Base-by-base conservation (phyloP, 257 asterid genomes). In the Datura wrightii region DNA sequence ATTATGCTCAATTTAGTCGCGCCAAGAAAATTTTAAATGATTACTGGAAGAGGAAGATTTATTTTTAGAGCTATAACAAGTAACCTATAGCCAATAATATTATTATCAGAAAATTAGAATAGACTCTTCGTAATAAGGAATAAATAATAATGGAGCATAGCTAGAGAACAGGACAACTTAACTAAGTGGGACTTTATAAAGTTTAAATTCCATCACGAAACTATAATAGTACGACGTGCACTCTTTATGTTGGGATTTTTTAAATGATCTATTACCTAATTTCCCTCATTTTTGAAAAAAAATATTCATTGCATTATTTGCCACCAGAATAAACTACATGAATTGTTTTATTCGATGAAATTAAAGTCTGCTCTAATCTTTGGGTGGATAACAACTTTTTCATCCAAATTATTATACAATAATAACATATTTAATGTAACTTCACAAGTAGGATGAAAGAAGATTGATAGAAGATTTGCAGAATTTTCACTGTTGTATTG, bases 171-270 rank as follows among this genome's bases (percentile, higher is more conserved):
- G 37, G 41, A 72, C 39, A 46, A 46, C 55, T 46, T 19, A 72
- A 72, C 59, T 46, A 72, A 72, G 37, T 44, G 59, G 52, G 58
- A 24, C 5, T 24, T 72, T 19, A 72, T 39, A 46, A 71, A 44
- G 4, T 19, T 46, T 19, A 46, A 72, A 72, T n/a, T 72, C 80
- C n/a, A 5, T 72, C 19, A 46, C n/a, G 9, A 46, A 46, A 46
- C 19, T 19, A 72, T 46, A 72, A 46, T 46, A 72, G 19, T 72
- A 10, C 80, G 80, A 10, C 80, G 80, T n/a, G 41, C 54, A 72
- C 58, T 46, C 58, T 46, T 19, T 19, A 19, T 72, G 41, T 72
- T 44, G 58, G 19, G n/a, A 72, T 72, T 46, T 10, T 5, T 2
- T 8, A 46, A 46, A 72, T 44, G n/a, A 46, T 19, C 46, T n/a